Evolutionary conservation across 495 filamentous ascomycete genomes (phyloP), one percentile per base, ranked within the genome.

Genomic region (Penicillium waksmanii): DNA sequence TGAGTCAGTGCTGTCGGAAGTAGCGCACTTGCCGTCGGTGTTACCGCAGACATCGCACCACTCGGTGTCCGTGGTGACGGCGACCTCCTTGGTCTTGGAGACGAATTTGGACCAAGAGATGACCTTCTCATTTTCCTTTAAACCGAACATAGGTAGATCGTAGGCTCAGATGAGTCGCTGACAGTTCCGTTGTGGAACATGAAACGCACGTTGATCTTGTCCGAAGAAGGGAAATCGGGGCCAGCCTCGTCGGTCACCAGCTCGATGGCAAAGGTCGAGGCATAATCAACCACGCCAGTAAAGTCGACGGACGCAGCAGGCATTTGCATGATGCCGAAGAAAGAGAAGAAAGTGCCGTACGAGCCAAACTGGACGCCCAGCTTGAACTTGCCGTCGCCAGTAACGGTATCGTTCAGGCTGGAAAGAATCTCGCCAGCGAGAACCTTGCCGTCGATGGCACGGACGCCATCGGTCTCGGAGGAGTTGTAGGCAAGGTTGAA

Each of bases 181-280:
- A 76, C 66, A 6, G 81, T 83, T 40, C 80, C 81, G 54, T 84
- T 84, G 60, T 76, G 79, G 65, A 82, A 84, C 25, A 78, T 57
- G 69, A 84, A 84, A 31, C 82, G 76, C 25, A 84, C 80, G 17
- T 62, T 68, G 34, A 84, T 63, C 0, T 69, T 66, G 1, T 59
- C 59, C 11, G 60, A 36, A 1, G 66, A 47, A 0, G 78, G 78
- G 59, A 82, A 78, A 8, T 62, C 61, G 1, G 56, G 61, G 10
- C 74, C 82, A 31, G 57, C 62, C 18, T 66, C 68, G 17, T 75
- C 71, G 7, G 81, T 83, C 40, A 82, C 72, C 6, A 84, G 68
- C 69, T 84, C 81, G 53, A 81, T 77, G 5, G 67, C 68, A 72
- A 83, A 80, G 13, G 77, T 76, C 1, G 80, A 81, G 3, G 82